Evolutionary conservation across 1,284 basidiomycete species (phyloP).

Genomic region (Puccinia novopanici): DNA sequence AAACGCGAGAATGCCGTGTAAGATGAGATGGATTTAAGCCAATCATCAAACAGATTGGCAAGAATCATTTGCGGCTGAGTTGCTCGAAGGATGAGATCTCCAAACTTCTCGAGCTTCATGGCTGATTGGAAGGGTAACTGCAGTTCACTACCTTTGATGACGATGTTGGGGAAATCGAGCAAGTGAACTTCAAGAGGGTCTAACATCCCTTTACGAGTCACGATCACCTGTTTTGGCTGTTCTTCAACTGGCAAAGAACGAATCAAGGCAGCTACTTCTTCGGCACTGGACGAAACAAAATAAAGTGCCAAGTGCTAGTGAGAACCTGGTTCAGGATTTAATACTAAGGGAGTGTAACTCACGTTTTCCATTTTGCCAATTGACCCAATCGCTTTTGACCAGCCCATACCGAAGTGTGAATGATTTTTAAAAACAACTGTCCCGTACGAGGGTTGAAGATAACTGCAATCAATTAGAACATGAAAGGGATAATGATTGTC

Average conservation of each 20-base stretch:
- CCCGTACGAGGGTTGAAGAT: constrained; percentile 99
- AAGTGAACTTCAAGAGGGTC: constrained; percentile 87
- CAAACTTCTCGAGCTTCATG: constrained; percentile 99
- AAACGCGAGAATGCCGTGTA: constrained; percentile 99
- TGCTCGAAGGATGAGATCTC: constrained; percentile 84
- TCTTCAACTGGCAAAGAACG: constrained; percentile 97
- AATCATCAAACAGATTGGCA: constrained; percentile 96
- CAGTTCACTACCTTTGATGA: constrained; percentile 98
- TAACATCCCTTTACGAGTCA: constrained; percentile 99
- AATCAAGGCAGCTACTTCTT: constrained; percentile 97
- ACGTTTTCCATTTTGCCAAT: constrained; percentile 97
- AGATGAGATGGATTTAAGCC: constrained; percentile 97
- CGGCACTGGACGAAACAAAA: constrained; percentile 63
- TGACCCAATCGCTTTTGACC: constrained; percentile 99
- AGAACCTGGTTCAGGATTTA: background rate
- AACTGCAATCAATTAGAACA: constrained; percentile 63
- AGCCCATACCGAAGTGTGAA: constrained; percentile 99
- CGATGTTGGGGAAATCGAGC: constrained; percentile 98
- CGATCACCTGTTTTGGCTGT: constrained; percentile 98
- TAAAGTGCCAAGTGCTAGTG: background rate
- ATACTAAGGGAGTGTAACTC: constrained; percentile 7
- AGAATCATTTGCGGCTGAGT: constrained; percentile 99
- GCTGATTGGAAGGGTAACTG: constrained; percentile 99
- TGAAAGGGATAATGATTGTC: background rate
- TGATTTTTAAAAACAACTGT: constrained; percentile 97